Base-by-base conservation (phyloP, 805 yeast genomes). In the Wickerhamomyces ciferrii region DNA sequence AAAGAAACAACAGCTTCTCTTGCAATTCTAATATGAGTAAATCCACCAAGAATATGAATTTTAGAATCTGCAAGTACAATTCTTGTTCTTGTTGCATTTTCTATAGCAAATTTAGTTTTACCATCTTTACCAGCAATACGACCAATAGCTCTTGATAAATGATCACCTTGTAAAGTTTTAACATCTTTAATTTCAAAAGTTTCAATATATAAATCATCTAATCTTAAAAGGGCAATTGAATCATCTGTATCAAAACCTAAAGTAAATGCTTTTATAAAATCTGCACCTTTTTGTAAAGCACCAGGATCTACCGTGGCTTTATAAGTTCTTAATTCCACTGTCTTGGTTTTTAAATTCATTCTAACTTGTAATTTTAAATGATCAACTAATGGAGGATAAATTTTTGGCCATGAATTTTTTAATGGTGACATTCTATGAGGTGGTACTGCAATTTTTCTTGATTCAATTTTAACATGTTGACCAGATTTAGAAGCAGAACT, bases 101-200 rank as follows among this genome's bases (percentile, higher is more conserved):
- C 99, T 62, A 94, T 94, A 29, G 99, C 97, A 67, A 92, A 94
- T 71, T 92, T 94, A 51, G 98, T 94, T 69, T 91, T 92, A 62
- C 99, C 99, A 64, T 94, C 99, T 64, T 94, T 95, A 67, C 99
- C 99, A 14, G 99, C 99, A 68, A 94, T 94, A 77, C 99, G 89
- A 61, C 99, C 99, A 65, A 94, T 94, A 8, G 99, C 99, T 77
- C 99, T 84, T 44, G 96, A 86, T 64, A 94, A 75, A 78, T 94
- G 99, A 69, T 94, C 99, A 24, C 98, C 99, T 25, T 81, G 83
- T 55, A 94, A 73, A 5, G 97, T 92, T 69, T 94, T 95, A 48
- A 94, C 97, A 68, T 94, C 99, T 66, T 94, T 94, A 58, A 94
- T 78, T 65, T 94, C 99, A 63, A 94, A 94, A 5, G 98, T 89